These are phyloP conservation scores for Aspergillus ellipticus DNA, from an alignment of 495 filamentous ascomycete genomes.

Conservation along the genomic window DNA sequence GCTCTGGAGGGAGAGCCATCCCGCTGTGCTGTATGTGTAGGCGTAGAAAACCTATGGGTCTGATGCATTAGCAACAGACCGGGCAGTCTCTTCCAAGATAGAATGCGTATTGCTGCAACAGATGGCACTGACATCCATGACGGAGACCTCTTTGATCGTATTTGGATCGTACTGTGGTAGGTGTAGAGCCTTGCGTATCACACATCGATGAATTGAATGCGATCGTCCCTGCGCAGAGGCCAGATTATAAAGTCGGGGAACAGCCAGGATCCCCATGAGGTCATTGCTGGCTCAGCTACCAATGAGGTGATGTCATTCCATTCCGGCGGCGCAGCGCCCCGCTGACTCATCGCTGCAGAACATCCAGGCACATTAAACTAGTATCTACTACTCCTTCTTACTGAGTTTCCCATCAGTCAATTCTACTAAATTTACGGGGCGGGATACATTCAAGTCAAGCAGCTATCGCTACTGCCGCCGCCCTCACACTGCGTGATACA, in stretches of 20 bases:
- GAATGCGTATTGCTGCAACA: neutral
- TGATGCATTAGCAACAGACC: neutral
- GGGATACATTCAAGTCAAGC: too few relatives aligned
- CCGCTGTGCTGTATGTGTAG: conserved; percentile 63
- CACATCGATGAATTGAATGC: neutral
- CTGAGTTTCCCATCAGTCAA: too few relatives aligned
- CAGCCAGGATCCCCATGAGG: neutral
- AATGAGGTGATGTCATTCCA: neutral
- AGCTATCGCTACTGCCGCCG: too few relatives aligned
- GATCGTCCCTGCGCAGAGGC: neutral
- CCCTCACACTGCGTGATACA: neutral
- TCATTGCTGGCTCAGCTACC: neutral
- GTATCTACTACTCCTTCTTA: too few relatives aligned
- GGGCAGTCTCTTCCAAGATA: neutral
- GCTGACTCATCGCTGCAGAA: neutral
- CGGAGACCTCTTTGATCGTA: neutral
- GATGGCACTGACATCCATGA: conserved; percentile 20
- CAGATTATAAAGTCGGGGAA: neutral
- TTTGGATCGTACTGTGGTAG: neutral
- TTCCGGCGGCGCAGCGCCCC: neutral
- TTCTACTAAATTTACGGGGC: too few relatives aligned
- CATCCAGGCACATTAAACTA: neutral
- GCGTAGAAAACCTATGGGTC: conserved; percentile 54
- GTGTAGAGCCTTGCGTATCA: neutral
- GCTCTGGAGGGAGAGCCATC: conserved; percentile 66